A percentile compares a stretch with the other conserved stretches of the same genome.
phyloP scores from a whole-genome alignment of 352 stramenopile species.

The Globisporangium mamillatum region DNA sequence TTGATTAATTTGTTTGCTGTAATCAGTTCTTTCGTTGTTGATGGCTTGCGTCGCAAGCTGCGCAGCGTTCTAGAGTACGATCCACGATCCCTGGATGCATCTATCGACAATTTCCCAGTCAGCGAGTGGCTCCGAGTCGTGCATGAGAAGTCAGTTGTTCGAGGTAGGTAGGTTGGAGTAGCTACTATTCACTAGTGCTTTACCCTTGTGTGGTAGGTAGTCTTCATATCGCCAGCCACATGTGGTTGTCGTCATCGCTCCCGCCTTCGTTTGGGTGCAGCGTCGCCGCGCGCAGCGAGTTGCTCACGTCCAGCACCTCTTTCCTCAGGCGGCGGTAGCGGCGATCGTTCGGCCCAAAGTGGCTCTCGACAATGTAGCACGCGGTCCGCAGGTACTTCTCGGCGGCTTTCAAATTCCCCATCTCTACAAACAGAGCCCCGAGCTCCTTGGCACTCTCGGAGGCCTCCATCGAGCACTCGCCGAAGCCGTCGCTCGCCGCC shows the following conservation, averaged over 20 bases:
- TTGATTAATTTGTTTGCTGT: not conserved
- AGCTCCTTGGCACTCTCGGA: conserved; percentile 42
- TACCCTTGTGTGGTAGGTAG: no score
- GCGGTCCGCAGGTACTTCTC: conserved; percentile 34
- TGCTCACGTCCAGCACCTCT: conserved; percentile 40
- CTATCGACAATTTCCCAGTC: not conserved
- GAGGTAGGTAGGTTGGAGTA: not conserved
- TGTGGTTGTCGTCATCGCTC: conserved; percentile 35
- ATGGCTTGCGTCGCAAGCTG: not conserved
- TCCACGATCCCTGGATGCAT: not conserved
- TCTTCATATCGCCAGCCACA: conserved; percentile 51
- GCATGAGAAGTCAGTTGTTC: not conserved
- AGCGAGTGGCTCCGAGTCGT: not conserved
- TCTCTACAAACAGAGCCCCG: conserved; percentile 33
- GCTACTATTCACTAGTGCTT: not conserved
- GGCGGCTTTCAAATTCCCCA: conserved; percentile 38
- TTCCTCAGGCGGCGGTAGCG: conserved; percentile 40
- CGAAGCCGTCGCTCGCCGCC: conserved; percentile 46
- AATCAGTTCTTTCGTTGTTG: not conserved
- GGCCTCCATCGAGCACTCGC: conserved; percentile 62
- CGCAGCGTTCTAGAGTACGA: not conserved
- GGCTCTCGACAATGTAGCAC: conserved; percentile 50
- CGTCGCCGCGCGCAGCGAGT: conserved; percentile 25
- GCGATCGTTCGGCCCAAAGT: conserved; percentile 54
- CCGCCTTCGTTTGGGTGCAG: conserved; percentile 20